Base-by-base conservation (phyloP, 2,329 filamentous ascomycete genomes). In the Penicillium sp. region DNA sequence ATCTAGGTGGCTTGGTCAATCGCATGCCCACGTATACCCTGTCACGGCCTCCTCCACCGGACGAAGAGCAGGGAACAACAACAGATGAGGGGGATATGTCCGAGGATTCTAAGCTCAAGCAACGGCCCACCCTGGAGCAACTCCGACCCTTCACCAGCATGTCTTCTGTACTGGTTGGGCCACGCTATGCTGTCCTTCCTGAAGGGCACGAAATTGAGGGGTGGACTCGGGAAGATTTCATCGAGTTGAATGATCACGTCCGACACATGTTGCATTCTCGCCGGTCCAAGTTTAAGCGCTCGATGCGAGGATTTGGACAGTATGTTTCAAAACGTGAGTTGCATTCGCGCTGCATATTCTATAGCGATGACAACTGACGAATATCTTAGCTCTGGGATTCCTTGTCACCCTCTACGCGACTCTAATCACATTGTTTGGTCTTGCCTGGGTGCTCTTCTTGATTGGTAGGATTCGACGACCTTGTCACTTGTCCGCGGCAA, bases 381-480 rank as follows among this genome's bases (percentile, higher is more conserved):
- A 28, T 14, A 6, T 36, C 12, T 29, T 20, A 79, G 75, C 87
- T 1, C 72, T 94, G 25, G 87, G 87, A 1, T 86, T 92, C 57
- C 74, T 89, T 37, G 84, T 94, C 41, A 92, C 85, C 0, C 66
- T 93, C 3, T 94, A 94, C 61, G 86, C 85, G 6, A 80, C 76
- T 1, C 71, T 90, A 13, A 89, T 94, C 51, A 92, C 86, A 0
- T 70, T 89, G 0, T 94, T 93, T 52, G 86, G 86, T 55, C 71
- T 90, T 9, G 84, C 84, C 0, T 94, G 86, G 87, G 86, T 94
- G 1, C 74, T 93, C n/a, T 92, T 90, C 65, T 69, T 93, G 37
- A 94, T 94, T 58, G 85, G 82, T 69, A 62, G 39, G 61, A 42
- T 20, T 12, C 13, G 11, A n/a, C 17, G 6, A 27, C 13, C 14